Percentiles rank a stretch among this genome's conserved stretches.
These are phyloP conservation scores for Phytophthora sojae DNA, from an alignment of 352 stramenopile species.

Conservation along the genomic window DNA sequence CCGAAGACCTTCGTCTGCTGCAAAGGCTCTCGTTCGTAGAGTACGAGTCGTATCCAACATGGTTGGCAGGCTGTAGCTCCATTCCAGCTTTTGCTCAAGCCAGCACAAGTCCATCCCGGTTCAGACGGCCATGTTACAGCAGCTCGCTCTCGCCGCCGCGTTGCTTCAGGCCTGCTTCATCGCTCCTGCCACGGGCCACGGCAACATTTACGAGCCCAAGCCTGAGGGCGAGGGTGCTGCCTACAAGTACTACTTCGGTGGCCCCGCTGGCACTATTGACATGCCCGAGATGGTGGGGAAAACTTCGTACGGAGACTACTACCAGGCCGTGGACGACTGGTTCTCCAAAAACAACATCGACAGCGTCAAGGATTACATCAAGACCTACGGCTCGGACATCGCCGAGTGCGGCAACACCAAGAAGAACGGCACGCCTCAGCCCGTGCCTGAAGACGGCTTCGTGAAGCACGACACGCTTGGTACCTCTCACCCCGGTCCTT, in stretches of 20 bases:
- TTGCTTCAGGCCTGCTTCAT: no score
- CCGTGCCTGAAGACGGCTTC: conserved; percentile 30
- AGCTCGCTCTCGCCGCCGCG: no score
- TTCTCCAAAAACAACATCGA: conserved; percentile 39
- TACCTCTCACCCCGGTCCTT: conserved; percentile 48
- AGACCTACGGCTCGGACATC: conserved; percentile 26
- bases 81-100: no score
- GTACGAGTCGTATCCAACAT: no score
- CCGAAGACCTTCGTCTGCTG: no score
- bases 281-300: conserved; percentile 37
- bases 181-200: conserved; percentile 15
- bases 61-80: no score
- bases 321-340: conserved; percentile 33
- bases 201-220: conserved; percentile 40
- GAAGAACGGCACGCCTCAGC: conserved; percentile 28
- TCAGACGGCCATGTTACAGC: no score
- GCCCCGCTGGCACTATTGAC: conserved; percentile 34
- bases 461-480: conserved; percentile 35
- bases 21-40: no score
- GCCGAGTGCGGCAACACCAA: conserved; percentile 38
- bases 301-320: conserved; percentile 35
- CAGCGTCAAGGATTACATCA: conserved; percentile 41
- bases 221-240: conserved; percentile 16
- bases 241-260: conserved; percentile 32
- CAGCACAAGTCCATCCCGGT: no score